Evolutionary conservation across 257 asterid species (phyloP).

Genomic region (Solanum habrochaites): DNA sequence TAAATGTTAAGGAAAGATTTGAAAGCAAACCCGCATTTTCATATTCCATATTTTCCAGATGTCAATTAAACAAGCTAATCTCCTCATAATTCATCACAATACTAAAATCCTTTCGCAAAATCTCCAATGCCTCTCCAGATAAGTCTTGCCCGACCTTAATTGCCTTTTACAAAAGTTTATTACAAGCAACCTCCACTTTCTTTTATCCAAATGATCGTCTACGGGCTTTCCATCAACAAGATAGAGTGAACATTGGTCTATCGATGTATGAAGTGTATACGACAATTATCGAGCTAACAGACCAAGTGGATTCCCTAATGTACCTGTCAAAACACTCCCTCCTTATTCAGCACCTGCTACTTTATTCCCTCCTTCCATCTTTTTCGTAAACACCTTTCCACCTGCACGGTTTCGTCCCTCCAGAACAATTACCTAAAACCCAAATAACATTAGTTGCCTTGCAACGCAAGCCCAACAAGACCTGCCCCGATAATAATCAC

Average conservation of each 20-base stretch:
- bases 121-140: background rate
- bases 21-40: background rate
- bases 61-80: background rate
- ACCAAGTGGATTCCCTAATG: constrained; percentile 59
- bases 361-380: constrained; percentile 41
- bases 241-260: constrained; percentile 68
- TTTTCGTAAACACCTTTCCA: constrained; percentile 80
- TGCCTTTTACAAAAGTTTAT: constrained; percentile 55
- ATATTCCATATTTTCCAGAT: background rate
- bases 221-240: constrained; percentile 49
- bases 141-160: constrained; percentile 49
- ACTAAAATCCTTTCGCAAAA: background rate
- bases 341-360: background rate
- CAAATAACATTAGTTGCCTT: background rate
- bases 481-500: background rate
- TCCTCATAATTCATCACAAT: background rate
- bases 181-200: constrained; percentile 61
- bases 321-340: constrained; percentile 61
- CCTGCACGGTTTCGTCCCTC: constrained; percentile 90
- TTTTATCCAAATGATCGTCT: constrained; percentile 46
- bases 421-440: constrained; percentile 43
- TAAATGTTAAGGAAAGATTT: background rate
- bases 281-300: background rate
- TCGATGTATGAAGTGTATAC: background rate
- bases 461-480: background rate